Base-by-base conservation (phyloP, 2,329 filamentous ascomycete species). In the Clonostachys rosea region DNA sequence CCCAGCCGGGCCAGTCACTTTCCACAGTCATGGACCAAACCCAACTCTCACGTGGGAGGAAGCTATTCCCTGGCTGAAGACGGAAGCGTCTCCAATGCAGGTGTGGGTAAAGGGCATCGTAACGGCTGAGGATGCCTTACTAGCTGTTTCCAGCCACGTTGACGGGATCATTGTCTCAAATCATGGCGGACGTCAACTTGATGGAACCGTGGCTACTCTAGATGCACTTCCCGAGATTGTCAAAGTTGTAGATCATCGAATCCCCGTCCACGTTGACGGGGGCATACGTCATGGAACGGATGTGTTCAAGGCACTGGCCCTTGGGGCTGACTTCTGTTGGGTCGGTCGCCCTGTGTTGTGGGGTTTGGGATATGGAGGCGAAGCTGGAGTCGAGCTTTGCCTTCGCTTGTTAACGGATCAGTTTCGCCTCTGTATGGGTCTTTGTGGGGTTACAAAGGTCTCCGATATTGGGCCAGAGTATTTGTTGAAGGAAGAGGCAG, bases 71-170 rank as follows among this genome's bases (percentile, higher is more conserved):
- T 77, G 77, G 73, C 70, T 11, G 58, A 63, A 3, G 71, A 75
- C 13, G 75, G 81, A 34, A 30, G 67, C 70, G 0, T 81, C 75
- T 75, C 56, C 81, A 34, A 68, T 80, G 64, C 63, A 75, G 49
- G 75, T 75, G 45, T 75, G 69, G 73, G 62, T 70, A 37, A 74
- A 74, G 50, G 71, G 72, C 1, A 57, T 73, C n/a, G 54, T 71
- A 33, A 66, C 65, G 9, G 63, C 68, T 1, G 67, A 71, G 18
- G 71, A 74, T 37, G 67, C 66, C 24, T 30, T 63, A 63, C 5
- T 52, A 66, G 2, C 55, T 64, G 47, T 42, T 43, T 30, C 56
- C 61, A 36, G 60, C 63, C 66, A 65, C 1, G 62, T 59, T 1
- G 61, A 69, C 33, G 68, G 65, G 1, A 65, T 72, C 43, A 61